A percentile compares a stretch with the other conserved stretches of the same genome.
Conservation (phyloP, 768 basidiomycete species). For the Boletus coccyginus region DNA sequence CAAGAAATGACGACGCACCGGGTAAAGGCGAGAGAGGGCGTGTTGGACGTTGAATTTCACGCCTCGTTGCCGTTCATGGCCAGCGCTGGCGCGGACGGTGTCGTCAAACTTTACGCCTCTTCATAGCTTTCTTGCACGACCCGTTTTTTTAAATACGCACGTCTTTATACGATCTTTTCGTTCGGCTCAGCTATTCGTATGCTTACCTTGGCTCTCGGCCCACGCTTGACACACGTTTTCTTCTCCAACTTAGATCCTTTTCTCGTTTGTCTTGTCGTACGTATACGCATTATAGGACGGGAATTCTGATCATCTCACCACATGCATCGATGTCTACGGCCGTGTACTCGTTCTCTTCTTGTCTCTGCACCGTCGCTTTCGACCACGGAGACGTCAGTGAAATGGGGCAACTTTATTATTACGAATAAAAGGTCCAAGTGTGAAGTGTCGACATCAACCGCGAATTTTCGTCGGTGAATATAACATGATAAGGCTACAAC, state of each 20-base stretch:
- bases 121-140: slow-evolving; percentile 40
- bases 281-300: slow-evolving; percentile 27
- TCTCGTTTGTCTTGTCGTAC: slow-evolving; percentile 15
- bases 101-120: slow-evolving; percentile 87
- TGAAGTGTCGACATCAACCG: not conserved
- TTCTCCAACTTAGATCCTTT: slow-evolving; percentile 7
- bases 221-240: slow-evolving; percentile 9
- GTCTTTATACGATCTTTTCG: slow-evolving; percentile 1
- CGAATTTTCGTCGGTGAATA: not conserved
- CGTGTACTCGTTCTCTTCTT: not conserved
- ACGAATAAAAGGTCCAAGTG: not conserved
- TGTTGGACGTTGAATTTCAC: slow-evolving; percentile 84
- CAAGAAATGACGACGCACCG: slow-evolving; percentile 91
- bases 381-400: too few relatives aligned
- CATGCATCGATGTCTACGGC: slow-evolving; percentile 6
- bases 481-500: slow-evolving; percentile 37
- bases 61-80: slow-evolving; percentile 82
- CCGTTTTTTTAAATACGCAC: not conserved
- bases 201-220: slow-evolving; percentile 10
- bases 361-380: not conserved
- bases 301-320: slow-evolving; percentile 21
- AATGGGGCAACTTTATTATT: not conserved
- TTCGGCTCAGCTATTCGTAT: slow-evolving; percentile 2
- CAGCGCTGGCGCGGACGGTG: slow-evolving; percentile 94
- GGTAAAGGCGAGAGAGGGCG: slow-evolving; percentile 87